phyloP scores from a whole-genome alignment of 768 basidiomycete species.

The Auriculariales sp. region DNA sequence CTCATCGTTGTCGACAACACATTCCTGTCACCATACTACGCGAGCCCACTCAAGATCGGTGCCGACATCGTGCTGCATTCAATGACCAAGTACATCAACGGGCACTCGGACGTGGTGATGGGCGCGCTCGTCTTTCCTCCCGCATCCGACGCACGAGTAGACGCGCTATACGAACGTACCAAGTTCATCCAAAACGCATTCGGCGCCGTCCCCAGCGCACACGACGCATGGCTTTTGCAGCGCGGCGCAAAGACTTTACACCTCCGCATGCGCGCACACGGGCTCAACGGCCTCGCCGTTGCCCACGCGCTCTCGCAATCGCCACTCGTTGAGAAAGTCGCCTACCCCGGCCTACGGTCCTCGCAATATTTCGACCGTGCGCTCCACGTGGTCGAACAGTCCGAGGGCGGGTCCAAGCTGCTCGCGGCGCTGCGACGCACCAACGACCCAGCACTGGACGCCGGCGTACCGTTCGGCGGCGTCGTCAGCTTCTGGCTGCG shows the following conservation, averaged over 20 bases:
- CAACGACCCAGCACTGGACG: constrained; percentile 5
- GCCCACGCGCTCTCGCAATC: constrained; percentile 43
- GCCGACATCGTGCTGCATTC: constrained; percentile 80
- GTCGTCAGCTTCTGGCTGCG: constrained; percentile 65
- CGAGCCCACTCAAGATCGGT: constrained; percentile 58
- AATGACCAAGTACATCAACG: constrained; percentile 85
- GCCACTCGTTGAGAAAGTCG: constrained; percentile 59
- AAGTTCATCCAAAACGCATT: constrained; percentile 85
- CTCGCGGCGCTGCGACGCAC: too few relatives aligned
- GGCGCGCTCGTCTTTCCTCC: constrained; percentile 54
- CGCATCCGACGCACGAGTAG: constrained; percentile 21
- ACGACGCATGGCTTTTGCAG: constrained; percentile 83
- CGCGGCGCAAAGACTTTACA: constrained; percentile 86
- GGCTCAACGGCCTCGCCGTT: constrained; percentile 63
- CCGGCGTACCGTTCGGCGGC: constrained; percentile 78
- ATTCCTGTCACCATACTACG: constrained; percentile 85
- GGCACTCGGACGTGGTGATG: constrained; percentile 89
- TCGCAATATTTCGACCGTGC: constrained; percentile 57
- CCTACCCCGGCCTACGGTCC: constrained; percentile 69
- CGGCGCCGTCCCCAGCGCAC: constrained; percentile 71
- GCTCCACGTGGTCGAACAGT: constrained; percentile 20
- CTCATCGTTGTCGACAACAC: constrained; percentile 88
- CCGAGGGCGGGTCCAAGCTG: constrained; percentile 9
- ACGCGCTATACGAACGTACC: constrained; percentile 36
- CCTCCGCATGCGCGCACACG: constrained; percentile 78